Base-by-base conservation (phyloP, 164 flowering plant species). In the Magnolia sinica region DNA sequence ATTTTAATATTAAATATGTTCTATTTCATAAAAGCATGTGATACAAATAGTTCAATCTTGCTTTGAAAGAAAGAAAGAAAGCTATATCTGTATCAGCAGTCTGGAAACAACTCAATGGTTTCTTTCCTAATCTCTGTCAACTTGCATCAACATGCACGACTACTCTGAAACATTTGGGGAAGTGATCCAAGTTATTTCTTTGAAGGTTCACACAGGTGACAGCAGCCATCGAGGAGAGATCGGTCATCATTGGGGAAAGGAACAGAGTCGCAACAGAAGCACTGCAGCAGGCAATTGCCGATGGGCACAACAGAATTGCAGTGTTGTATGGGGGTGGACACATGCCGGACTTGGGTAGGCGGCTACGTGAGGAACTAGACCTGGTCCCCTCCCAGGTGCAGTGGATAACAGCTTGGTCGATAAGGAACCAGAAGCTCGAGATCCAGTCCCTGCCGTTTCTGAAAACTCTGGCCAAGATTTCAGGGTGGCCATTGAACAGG, bases 391-490 rank as follows among this genome's bases (percentile, higher is more conserved):
- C 91, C 10, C 77, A 71, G 7, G 99, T 89, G 23, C 86, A 84
- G 77, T 96, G 99, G 99, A 70, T 93, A 75, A 90, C 97, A 2
- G 99, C 99, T n/a, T 96, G 99, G 99, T 89, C 95, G 24, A 96
- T 93, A 72, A 84, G 75, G 73, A 91, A 88, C 75, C 88, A 79
- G 23, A 86, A 86, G 50, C 67, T 87, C 11, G 70, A 82, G 7
- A 90, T 83, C 78, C 81, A 63, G 73, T 84, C 99, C n/a, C 59
- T 89, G 50, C 99, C 98, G 72, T 83, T 91, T 76, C 87, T 93
- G 52, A 87, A 76, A 76, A 87, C 75, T 20, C 76, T 95, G 87
- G 98, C 98, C 9, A 81, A 88, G 77, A 37, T 88, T 67, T 87
- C 86, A 8, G 96, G 98, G 27, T 95, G 98, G 98, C 98, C 96